These are phyloP conservation scores for Karstenula rhodostoma DNA, from an alignment of 2,329 filamentous ascomycete genomes.

Conservation along the genomic window DNA sequence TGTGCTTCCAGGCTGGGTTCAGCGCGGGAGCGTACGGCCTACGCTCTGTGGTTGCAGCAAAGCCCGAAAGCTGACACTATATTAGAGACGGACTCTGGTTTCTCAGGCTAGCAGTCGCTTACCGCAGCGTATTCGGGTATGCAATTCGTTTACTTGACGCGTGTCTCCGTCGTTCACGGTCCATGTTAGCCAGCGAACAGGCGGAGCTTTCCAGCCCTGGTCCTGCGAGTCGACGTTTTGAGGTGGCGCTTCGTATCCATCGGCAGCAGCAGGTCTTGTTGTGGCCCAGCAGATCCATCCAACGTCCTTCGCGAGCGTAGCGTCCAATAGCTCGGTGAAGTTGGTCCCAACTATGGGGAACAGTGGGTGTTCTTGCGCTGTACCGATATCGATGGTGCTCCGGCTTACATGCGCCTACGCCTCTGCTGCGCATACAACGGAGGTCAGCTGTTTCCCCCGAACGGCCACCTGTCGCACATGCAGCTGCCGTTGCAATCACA, in stretches of 20 bases:
- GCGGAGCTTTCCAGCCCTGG: slow-evolving; percentile 2
- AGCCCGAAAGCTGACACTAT: slow-evolving; percentile 11
- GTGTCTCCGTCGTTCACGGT: slow-evolving; percentile 12
- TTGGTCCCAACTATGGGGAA: background rate
- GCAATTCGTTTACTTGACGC: slow-evolving; percentile 12
- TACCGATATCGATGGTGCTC: background rate
- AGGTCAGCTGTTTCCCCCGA: slow-evolving; percentile 18
- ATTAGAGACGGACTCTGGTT: background rate
- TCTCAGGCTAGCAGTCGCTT: slow-evolving; percentile 16
- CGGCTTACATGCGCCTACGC: slow-evolving; percentile 4
- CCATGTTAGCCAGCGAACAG: slow-evolving; percentile 11
- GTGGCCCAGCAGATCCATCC: slow-evolving; percentile 6
- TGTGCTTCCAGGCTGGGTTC: background rate
- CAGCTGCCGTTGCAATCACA: slow-evolving; percentile 20
- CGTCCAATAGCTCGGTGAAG: slow-evolving; percentile 1
- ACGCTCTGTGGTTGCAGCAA: background rate
- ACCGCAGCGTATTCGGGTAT: slow-evolving; percentile 11
- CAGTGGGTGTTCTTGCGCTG: background rate
- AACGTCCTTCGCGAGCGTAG: background rate
- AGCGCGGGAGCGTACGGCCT: background rate
- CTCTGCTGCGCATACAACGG: slow-evolving; percentile 15
- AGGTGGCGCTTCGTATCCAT: slow-evolving; percentile 3
- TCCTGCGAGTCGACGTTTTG: slow-evolving; percentile 17
- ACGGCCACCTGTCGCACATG: slow-evolving; percentile 12
- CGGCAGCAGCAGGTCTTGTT: background rate